Evolutionary conservation across 441 rosid species (phyloP), one percentile per base, ranked within the genome.

Genomic region (Gossypium schwendimanii): DNA sequence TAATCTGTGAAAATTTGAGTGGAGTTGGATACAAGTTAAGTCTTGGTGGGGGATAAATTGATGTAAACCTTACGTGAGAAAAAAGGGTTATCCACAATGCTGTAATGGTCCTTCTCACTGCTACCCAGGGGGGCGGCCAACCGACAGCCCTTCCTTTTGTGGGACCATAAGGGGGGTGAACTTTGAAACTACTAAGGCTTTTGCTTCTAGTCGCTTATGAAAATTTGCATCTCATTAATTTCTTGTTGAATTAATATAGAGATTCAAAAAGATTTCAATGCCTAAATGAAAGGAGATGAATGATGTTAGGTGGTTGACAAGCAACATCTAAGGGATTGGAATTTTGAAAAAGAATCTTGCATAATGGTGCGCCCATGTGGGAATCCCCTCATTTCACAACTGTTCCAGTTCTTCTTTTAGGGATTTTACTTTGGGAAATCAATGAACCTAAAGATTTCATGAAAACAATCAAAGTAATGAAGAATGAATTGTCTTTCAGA

Each of bases 51-150:
- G 73, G 57, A 54, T 49, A 45, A 63, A 21, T 71, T 77, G 84
- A 80, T 71, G 84, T 75, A 71, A 80, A 83, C 76, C 64, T 70
- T 74, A 54, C 79, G 79, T 75, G 64, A 54, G 82, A 78, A 67
- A 63, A 77, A 52, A 49, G 71, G 76, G 52, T 36, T 62, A 73
- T 70, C 79, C 78, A 76, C 77, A 58, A 75, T 70, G 75, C 76
- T 74, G 75, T 64, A 67, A 68, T 68, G 83, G 87, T 81, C 89
- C 85, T 50, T 53, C 70, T 80, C 74, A 59, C 0, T 88, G 92
- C 83, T 60, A 61, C 88, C 89, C 86, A 79, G 52, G 72, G 75
- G 82, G 84, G 84, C 21, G 76, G 80, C 92, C 88, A 77, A 8
- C 83, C 82, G 91, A 87, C 93, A 85, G 55, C 3, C 21, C 57